These are phyloP conservation scores for Trypanosomatidae sp. DNA, from an alignment of 208 protist genomes.

Conservation along the genomic window DNA sequence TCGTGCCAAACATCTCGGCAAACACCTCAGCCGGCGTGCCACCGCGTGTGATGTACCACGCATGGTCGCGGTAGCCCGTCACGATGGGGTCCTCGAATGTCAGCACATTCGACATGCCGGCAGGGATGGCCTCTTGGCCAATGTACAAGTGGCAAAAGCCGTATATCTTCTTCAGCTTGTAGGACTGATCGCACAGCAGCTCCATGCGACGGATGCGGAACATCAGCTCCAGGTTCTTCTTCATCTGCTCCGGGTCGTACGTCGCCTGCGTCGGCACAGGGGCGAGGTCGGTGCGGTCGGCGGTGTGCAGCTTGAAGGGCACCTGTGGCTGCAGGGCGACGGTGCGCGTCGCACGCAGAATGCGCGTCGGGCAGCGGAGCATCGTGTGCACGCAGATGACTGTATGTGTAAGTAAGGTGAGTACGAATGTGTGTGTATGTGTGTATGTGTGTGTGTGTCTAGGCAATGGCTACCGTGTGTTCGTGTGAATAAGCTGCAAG, in stretches of 20 bases:
- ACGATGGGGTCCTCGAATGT: constrained; percentile 88
- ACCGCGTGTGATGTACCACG: constrained; percentile 86
- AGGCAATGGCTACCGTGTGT: neutral
- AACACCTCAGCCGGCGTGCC: constrained; percentile 82
- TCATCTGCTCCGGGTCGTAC: constrained; percentile 63
- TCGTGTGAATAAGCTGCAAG: neutral
- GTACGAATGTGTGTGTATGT: neutral
- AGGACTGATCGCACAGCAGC: constrained; percentile 89
- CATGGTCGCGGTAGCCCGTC: constrained; percentile 96
- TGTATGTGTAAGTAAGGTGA: neutral
- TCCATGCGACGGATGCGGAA: constrained; percentile 92
- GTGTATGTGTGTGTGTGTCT: neutral
- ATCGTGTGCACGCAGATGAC: constrained; percentile 11
- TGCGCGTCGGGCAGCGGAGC: constrained; percentile 45
- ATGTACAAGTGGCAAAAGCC: constrained; percentile 98
- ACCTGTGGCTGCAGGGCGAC: constrained; percentile 53
- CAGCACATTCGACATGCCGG: constrained; percentile 89
- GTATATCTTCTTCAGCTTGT: constrained; percentile 94
- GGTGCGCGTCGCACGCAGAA: constrained; percentile 56
- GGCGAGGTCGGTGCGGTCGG: constrained; percentile 44
- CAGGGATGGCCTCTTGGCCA: constrained; percentile 94
- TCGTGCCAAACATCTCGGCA: constrained; percentile 85
- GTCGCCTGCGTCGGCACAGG: constrained; percentile 56
- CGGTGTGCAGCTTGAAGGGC: constrained; percentile 59
- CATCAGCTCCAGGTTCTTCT: constrained; percentile 81